Base-by-base conservation (phyloP, 2,329 filamentous ascomycete genomes). In the Microsporum ferrugineum region DNA sequence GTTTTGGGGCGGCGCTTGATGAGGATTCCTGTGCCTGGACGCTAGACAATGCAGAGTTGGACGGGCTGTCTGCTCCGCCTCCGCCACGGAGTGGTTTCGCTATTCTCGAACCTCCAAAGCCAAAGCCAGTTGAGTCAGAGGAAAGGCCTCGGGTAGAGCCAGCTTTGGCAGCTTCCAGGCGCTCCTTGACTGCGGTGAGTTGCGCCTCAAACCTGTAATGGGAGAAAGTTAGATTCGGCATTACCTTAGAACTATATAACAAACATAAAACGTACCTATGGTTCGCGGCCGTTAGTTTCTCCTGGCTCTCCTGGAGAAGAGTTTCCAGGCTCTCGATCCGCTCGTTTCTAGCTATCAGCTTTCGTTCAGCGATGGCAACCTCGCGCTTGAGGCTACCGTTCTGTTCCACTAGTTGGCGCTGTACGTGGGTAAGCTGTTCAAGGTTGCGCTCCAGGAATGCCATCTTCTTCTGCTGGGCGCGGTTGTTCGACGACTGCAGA, bases 381-480 rank as follows among this genome's bases (percentile, higher is more conserved):
- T 99, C 94, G 81, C 99, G 97, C 85, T 99, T 99, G 70, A 99
- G 81, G 65, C 87, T 88, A 68, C 89, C 89, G 77, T 99, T 99
- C 76, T 99, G 94, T 79, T 99, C 94, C 36, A 99, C 94, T 10
- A 99, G 85, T 77, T 99, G 94, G 60, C 94, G 86, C 77, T 99
- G 94, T 60, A 99, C 94, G 71, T 96, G 90, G 2, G 94, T 99
- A 60, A 99, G 82, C 76, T 99, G 94, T 78, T 99, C 94, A 45
- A 99, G 84, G 73, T 99, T 99, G 71, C 94, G 88, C 79, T 99
- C 94, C 58, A 99, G 79, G 82, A 99, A 99, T 14, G 94, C 95
- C 89, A 99, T 97, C 84, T 99, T 99, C 88, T 99, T 99, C 77
- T 99, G 94, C 79, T 99, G 94, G 29, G 94, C 92, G 63, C 94